Evolutionary conservation across 2,329 filamentous ascomycete genomes (phyloP), one percentile per base, ranked within the genome.

Genomic region (Exophiala dermatitidis): DNA sequence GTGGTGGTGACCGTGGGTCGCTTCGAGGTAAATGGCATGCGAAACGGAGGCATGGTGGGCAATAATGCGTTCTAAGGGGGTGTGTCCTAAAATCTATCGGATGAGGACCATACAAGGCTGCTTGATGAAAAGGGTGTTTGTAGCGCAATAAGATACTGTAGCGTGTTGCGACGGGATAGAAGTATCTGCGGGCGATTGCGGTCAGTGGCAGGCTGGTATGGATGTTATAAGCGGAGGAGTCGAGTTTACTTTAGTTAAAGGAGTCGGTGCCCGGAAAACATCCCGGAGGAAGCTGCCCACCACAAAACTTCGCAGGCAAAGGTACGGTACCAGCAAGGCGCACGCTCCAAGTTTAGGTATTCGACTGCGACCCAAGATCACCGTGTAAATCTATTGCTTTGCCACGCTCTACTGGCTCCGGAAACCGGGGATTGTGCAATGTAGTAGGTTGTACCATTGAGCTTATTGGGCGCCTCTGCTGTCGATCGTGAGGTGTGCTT

Each of bases 21-120:
- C 49, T 81, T 83, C 64, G 60, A 60, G 10, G 78, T 73, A 67
- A 89, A 86, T 31, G 84, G 82, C 68, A 88, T 89, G 62, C 85
- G 83, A 66, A 88, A 86, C 19, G 74, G 73, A 58, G 82, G 79
- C 84, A 87, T 87, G 54, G 60, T 73, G 50, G 53, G 42, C 30
- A 37, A 41, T 43, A 30, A n/a, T 8, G 43, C 34, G 33, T 28
- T 50, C 32, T 34, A 41, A 30, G 33, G 46, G 40, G 12, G 28
- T 34, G 31, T 28, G 9, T 5, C 6, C 12, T 41, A 41, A 41
- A 37, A 40, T 49, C 42, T 53, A 59, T 44, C 28, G 38, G 42
- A 10, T 5, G 36, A 42, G 36, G 46, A 42, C 42, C 41, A 49
- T 54, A 33, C 46, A 54, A 10, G 28, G 44, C 5, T 5, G 28